Conservation (phyloP, 1,284 basidiomycete species). For the Ustilago sp. region DNA sequence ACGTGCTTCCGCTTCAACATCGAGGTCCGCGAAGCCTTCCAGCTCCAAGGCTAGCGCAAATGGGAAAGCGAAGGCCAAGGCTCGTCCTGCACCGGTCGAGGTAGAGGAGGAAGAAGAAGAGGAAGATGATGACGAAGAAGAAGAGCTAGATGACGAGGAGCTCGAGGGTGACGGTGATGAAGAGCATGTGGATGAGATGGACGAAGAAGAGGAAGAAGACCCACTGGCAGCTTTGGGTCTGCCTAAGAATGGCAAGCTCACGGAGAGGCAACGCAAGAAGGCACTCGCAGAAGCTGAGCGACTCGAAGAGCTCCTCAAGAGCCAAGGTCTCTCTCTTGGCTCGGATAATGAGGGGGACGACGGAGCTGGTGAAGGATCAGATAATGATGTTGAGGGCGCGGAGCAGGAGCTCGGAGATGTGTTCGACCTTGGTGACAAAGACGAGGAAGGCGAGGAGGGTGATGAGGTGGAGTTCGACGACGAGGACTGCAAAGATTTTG, state of each 20-base stretch:
- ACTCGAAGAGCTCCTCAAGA: slow-evolving; percentile 67
- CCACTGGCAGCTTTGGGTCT: slow-evolving; percentile 52
- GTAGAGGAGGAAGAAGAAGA: slow-evolving; percentile 71
- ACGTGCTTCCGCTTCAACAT: slow-evolving; percentile 69
- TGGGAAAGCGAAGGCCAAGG: slow-evolving; percentile 37
- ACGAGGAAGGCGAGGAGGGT: slow-evolving; percentile 42
- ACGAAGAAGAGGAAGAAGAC: slow-evolving; percentile 45
- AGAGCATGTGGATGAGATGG: slow-evolving; percentile 40
- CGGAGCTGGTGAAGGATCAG: slow-evolving; percentile 24
- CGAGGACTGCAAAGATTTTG: slow-evolving; percentile 8
- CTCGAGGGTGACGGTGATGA: slow-evolving; percentile 68
- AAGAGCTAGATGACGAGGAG: slow-evolving; percentile 71
- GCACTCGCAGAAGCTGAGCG: slow-evolving; percentile 66
- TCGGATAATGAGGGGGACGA: slow-evolving; percentile 48
- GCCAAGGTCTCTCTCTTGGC: slow-evolving; percentile 62
- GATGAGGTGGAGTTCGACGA: slow-evolving; percentile 46
- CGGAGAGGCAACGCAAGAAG: slow-evolving; percentile 65
- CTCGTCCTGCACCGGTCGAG: slow-evolving; percentile 16
- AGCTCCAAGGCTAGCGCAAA: slow-evolving; percentile 17
- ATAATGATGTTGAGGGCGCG: slow-evolving; percentile 45
- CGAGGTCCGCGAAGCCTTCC: slow-evolving; percentile 62
- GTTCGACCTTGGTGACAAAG: slow-evolving; percentile 40
- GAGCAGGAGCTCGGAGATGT: slow-evolving; percentile 60
- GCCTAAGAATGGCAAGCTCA: slow-evolving; percentile 62
- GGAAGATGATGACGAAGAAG: slow-evolving; percentile 57